Evolutionary conservation across 805 yeast species (phyloP).

Genomic region (Kregervanrija delftensis): DNA sequence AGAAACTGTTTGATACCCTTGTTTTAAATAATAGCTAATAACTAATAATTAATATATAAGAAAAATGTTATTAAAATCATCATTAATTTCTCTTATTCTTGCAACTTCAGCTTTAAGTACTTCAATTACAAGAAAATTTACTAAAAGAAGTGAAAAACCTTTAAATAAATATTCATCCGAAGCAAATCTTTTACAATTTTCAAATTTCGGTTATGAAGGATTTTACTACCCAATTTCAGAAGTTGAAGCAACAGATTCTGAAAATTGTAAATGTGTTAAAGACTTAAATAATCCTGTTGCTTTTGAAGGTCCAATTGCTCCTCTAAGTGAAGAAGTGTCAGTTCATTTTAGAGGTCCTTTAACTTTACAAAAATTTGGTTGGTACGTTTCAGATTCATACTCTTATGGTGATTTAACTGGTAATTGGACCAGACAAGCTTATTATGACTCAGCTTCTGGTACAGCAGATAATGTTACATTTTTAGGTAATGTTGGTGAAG

Average conservation of each 20-base stretch:
- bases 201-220: slow-evolving; percentile 52
- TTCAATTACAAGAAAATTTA: too few species aligned
- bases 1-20: too few species aligned
- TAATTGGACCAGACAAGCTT: slow-evolving; percentile 54
- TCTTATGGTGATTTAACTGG: slow-evolving; percentile 31
- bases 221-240: slow-evolving; percentile 41
- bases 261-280: slow-evolving; percentile 41
- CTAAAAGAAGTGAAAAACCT: too few species aligned
- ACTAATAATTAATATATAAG: too few species aligned
- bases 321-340: slow-evolving; percentile 60
- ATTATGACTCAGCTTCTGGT: slow-evolving; percentile 43
- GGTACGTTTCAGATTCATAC: slow-evolving; percentile 43
- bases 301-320: slow-evolving; percentile 57
- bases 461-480: slow-evolving; percentile 62
- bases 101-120: too few species aligned
- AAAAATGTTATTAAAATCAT: too few species aligned
- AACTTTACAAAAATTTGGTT: slow-evolving; percentile 52
- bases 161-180: slow-evolving; percentile 18
- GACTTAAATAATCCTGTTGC: slow-evolving; percentile 24
- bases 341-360: slow-evolving; percentile 79
- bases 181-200: slow-evolving; percentile 38
- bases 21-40: too few species aligned
- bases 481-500: slow-evolving; percentile 54
- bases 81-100: too few species aligned
- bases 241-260: slow-evolving; percentile 34